Base-by-base conservation (phyloP, 768 basidiomycete species). In the Amanita brunnescens region DNA sequence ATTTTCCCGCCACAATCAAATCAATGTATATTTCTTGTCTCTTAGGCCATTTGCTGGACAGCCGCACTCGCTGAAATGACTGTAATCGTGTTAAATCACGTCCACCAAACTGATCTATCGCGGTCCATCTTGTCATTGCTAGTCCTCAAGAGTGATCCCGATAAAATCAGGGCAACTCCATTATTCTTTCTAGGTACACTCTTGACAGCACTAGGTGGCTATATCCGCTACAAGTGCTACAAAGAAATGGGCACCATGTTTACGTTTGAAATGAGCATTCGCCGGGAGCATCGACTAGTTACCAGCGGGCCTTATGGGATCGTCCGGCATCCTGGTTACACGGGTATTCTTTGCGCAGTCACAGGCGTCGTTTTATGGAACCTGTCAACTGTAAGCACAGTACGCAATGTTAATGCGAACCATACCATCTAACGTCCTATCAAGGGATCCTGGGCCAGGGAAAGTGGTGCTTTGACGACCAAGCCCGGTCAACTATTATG, bases 271-370 rank as follows among this genome's bases (percentile, higher is more conserved):
- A 65, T 78, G 66, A 68, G 66, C 61, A 74, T 80, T 24, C 69
- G 68, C 37, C 60, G 63, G 18, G 64, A 73, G 47, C 79, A 81
- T 50, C 61, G 55, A 48, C 66, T 81, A 14, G 64, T 80, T 5
- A 76, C 69, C 0, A 63, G 64, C 24, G 78, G 78, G 1, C 77
- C 76, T 0, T 81, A 81, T 56, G 52, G 62, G 1, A 44, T 67
- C 20, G 75, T 76, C 7, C 65, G 78, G 52, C 78, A 80, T 54
- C 78, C 78, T 2, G 70, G 71, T n/a, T 79, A 79, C 55, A 61
- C 67, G 1, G 75, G 74, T 2, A 60, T 75, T 14, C 46, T 77
- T 7, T 51, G 67, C 34, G 64, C 66, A 9, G 55, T 70, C 9
- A 24, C 51, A 24, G 76, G 75, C 1, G 59, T 70, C 13, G 44